A percentile compares a stretch with the other conserved stretches of the same genome.
Evolutionary conservation across 1,284 basidiomycete genomes (phyloP).

Genomic region (Papiliotrema flavescens): DNA sequence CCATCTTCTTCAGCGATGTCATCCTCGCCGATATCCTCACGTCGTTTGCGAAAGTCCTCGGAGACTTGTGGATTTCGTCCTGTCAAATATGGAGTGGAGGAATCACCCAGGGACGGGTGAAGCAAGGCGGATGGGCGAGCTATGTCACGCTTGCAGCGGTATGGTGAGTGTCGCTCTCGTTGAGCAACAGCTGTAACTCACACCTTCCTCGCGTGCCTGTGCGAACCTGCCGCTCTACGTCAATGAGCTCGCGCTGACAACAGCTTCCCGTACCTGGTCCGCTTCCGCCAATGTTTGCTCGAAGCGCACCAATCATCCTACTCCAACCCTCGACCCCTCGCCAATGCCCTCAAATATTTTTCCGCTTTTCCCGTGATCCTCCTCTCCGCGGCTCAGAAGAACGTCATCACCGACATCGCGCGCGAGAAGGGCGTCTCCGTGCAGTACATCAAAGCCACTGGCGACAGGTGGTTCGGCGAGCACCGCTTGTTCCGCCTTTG

Average conservation of each 20-base stretch:
- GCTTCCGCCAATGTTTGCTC: conserved; percentile 87
- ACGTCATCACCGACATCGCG: conserved; percentile 60
- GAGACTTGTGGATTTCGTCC: conserved; percentile 84
- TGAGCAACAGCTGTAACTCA: too few relatives aligned
- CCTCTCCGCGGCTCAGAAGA: conserved; percentile 78
- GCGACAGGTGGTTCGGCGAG: conserved; percentile 66
- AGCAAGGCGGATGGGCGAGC: conserved; percentile 60
- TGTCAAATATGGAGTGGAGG: conserved; percentile 68
- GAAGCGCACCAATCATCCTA: conserved; percentile 73
- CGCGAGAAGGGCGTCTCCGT: conserved; percentile 53
- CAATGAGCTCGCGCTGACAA: not conserved
- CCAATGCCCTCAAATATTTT: conserved; percentile 94
- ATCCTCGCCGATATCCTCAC: conserved; percentile 94
- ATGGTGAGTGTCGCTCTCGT: conserved; percentile 63
- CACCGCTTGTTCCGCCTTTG: conserved; percentile 77
- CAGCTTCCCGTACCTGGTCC: conserved; percentile 85
- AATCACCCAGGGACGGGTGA: conserved; percentile 63
- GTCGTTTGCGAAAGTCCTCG: conserved; percentile 93
- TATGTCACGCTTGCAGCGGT: conserved; percentile 80
- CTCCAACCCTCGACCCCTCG: conserved; percentile 68
- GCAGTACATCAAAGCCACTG: conserved; percentile 45
- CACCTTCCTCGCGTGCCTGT: too few relatives aligned
- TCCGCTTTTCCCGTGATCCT: conserved; percentile 97
- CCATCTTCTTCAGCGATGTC: conserved; percentile 84
- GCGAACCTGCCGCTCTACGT: not conserved